Base-by-base conservation (phyloP, 192 early-diverging fungal species). In the Paraglomus brasilianum region DNA sequence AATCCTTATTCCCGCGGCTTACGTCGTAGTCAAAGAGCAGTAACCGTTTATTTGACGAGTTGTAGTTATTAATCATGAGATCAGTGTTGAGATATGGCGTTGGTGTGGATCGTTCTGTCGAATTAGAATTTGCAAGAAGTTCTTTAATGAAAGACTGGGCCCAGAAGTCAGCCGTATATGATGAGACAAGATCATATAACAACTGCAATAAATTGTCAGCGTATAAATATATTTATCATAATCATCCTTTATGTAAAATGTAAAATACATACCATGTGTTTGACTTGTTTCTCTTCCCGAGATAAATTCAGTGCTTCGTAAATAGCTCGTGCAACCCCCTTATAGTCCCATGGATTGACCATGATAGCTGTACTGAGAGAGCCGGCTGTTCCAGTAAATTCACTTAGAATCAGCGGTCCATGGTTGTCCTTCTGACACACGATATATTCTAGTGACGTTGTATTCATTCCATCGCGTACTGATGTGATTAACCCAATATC, bases 401-500 rank as follows among this genome's bases (percentile, higher is more conserved):
- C 96, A 64, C 91, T 93, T 51, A 99, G 76, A 44, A 99, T 92
- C 68, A 99, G 78, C 24, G 94, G 91, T 21, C 89, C 90, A 64
- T 92, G 82, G 69, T 90, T 89, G 65, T 92, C 89, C 17, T 89
- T 79, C 78, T 98, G 95, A 77, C 93, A 94, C 36, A 97, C 89
- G 9, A 95, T 88, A 75, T 89, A 97, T 77, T 97, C 95, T 65
- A 96, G 91, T 50, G 89, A 91, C 13, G 92, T 92, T 0, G 96
- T 96, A 74, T 98, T 98, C 97, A 99, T 98, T 17, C 96, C 97
- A 72, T 99, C 97, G 36, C 95, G 88, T 15, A 96, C 85, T 39
- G 88, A 84, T 0, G 96, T 97, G 70, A 96, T 96, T 53, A 99
- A 75, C 0, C 88, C 94, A 21, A 95, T 82, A 73, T 99, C 95